A percentile compares a stretch with the other conserved stretches of the same genome.
Conservation (phyloP, 495 filamentous ascomycete species). For the Penicillium parvum region DNA sequence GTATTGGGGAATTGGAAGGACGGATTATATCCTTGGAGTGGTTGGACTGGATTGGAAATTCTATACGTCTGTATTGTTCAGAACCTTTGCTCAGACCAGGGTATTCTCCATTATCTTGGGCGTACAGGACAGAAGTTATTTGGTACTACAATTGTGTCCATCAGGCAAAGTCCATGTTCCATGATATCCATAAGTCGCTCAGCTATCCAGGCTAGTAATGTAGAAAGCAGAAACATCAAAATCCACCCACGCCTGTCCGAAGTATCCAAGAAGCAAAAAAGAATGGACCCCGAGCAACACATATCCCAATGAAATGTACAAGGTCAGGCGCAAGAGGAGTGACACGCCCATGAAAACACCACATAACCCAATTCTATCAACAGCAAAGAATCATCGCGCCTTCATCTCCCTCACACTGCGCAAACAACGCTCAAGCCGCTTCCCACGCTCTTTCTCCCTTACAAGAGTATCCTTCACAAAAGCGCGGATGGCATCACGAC, state of each 20-base stretch:
- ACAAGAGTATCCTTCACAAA: constrained; percentile 76
- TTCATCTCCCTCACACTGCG: constrained; percentile 36
- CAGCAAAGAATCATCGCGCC: neutral
- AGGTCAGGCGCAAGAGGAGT: neutral
- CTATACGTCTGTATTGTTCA: neutral
- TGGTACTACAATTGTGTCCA: neutral
- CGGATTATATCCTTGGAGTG: neutral
- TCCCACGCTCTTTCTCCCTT: constrained; percentile 70
- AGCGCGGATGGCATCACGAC: constrained; percentile 64
- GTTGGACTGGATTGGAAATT: no score
- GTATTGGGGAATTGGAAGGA: neutral
- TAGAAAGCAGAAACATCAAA: constrained; percentile 2
- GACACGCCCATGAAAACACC: constrained; percentile 4
- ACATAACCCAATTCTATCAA: constrained; percentile 13
- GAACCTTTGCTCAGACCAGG: no score
- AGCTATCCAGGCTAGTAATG: constrained; percentile 5
- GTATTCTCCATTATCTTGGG: no score
- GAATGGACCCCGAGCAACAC: constrained; percentile 7
- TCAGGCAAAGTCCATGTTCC: neutral
- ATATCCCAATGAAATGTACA: constrained; percentile 26
- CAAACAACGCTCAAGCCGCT: constrained; percentile 66
- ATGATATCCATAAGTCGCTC: neutral
- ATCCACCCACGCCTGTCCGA: constrained; percentile 1
- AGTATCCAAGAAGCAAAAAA: constrained; percentile 3
- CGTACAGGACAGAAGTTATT: no score